A percentile compares a stretch with the other conserved stretches of the same genome.
Conservation (phyloP, 2,329 filamentous ascomycete genomes). For the Eurotiales sp. region DNA sequence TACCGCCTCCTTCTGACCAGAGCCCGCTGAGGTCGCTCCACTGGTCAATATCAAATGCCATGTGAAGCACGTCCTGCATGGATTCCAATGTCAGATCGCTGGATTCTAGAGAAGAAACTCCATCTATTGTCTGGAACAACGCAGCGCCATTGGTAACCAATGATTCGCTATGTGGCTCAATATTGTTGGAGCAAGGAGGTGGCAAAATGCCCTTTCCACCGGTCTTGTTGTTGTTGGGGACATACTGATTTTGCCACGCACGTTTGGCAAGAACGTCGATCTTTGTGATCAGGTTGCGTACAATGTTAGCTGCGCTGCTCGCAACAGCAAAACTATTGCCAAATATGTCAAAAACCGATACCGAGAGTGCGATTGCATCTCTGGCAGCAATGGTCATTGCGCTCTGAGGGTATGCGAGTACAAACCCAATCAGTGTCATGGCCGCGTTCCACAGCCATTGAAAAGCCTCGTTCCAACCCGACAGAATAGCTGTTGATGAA, state of each 20-base stretch:
- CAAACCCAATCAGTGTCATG: slow-evolving; percentile 40
- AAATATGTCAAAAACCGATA: slow-evolving; percentile 36
- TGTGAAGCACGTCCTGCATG: slow-evolving; percentile 9
- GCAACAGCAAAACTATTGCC: slow-evolving; percentile 33
- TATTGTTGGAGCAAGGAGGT: too few relatives aligned
- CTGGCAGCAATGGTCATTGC: slow-evolving; percentile 27
- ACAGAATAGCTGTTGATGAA: slow-evolving; percentile 28
- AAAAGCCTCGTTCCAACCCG: slow-evolving; percentile 39
- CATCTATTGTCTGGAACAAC: background rate
- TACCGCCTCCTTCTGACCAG: background rate
- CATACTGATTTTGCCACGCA: slow-evolving; percentile 2
- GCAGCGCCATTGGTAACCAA: background rate
- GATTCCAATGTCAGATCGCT: slow-evolving; percentile 5
- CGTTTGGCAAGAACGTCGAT: slow-evolving; percentile 24
- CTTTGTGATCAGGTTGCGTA: slow-evolving; percentile 27
- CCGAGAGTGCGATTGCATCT: slow-evolving; percentile 30
- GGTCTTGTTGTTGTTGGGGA: background rate
- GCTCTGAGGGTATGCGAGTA: slow-evolving; percentile 36
- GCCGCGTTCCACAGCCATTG: slow-evolving; percentile 45
- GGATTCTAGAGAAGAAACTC: background rate
- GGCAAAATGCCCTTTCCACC: background rate
- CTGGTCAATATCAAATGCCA: slow-evolving; percentile 11
- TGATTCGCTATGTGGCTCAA: background rate
- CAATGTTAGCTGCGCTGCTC: slow-evolving; percentile 31
- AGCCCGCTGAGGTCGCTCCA: slow-evolving; percentile 7